Evolutionary conservation across 192 early-diverging fungal species (phyloP).

Genomic region (Ambispora gerdemannii): DNA sequence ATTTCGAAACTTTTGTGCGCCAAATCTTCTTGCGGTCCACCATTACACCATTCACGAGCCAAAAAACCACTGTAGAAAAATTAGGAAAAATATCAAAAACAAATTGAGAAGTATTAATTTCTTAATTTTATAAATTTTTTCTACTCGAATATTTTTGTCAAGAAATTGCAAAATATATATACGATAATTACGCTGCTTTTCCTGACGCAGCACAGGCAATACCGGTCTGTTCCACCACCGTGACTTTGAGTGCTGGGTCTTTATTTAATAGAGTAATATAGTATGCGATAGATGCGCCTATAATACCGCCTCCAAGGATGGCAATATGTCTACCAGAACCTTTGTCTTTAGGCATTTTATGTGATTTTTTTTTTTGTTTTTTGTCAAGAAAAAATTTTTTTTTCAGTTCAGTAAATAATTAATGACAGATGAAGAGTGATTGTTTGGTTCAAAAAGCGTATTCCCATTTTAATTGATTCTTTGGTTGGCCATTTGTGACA

Average conservation of each 20-base stretch:
- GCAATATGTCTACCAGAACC: constrained; percentile 34
- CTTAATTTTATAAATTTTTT: background rate
- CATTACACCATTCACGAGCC: constrained; percentile 43
- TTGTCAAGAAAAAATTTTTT: too few relatives aligned
- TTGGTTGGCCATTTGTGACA: too few relatives aligned
- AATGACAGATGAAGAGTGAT: too few relatives aligned
- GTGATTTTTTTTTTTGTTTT: too few relatives aligned
- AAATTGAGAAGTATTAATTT: background rate
- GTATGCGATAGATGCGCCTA: constrained; percentile 47
- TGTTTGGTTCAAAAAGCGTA: too few relatives aligned
- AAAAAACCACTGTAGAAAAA: constrained; percentile 41
- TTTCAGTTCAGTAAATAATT: too few relatives aligned
- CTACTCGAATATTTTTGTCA: background rate
- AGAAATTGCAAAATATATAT: background rate
- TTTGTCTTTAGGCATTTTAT: background rate
- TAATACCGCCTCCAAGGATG: constrained; percentile 45
- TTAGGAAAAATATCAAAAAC: too few relatives aligned
- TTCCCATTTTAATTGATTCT: too few relatives aligned
- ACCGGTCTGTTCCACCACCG: constrained; percentile 42
- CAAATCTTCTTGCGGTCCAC: constrained; percentile 32
- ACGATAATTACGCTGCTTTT: constrained; percentile 34
- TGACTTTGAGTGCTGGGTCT: constrained; percentile 32
- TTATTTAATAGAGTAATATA: constrained; percentile 34
- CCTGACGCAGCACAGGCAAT: constrained; percentile 46
- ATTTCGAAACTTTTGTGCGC: constrained; percentile 42